These are phyloP conservation scores for Lasiodiplodia sp. DNA, from an alignment of 2,329 filamentous ascomycete species.

Conservation along the genomic window DNA sequence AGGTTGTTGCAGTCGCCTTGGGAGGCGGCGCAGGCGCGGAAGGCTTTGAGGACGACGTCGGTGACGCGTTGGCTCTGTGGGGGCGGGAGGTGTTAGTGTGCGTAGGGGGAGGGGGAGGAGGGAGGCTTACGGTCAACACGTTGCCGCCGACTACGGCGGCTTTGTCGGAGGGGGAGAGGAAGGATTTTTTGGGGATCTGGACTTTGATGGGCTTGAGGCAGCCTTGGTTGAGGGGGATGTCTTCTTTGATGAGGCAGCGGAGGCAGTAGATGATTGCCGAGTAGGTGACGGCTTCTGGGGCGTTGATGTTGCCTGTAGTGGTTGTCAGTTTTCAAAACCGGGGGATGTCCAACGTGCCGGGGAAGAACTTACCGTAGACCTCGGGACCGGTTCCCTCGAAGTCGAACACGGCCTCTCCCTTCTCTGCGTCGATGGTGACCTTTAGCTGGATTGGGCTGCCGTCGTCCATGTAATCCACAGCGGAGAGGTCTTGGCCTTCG, in stretches of 20 bases:
- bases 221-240: slow-evolving; percentile 87
- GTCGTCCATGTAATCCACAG: slow-evolving; percentile 87
- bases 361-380: slow-evolving; percentile 66
- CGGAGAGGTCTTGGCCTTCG: slow-evolving; percentile 72
- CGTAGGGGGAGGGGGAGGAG: neutral
- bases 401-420: slow-evolving; percentile 80
- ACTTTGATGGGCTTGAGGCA: slow-evolving; percentile 80
- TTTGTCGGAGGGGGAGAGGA: slow-evolving; percentile 76
- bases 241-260: slow-evolving; percentile 78
- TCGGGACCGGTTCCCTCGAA: slow-evolving; percentile 80
- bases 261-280: slow-evolving; percentile 87
- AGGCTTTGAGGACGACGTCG: slow-evolving; percentile 82
- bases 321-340: neutral
- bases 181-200: slow-evolving; percentile 73
- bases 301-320: slow-evolving; percentile 72
- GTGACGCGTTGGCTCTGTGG: slow-evolving; percentile 73
- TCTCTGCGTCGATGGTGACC: slow-evolving; percentile 75
- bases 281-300: slow-evolving; percentile 81
- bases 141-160: slow-evolving; percentile 86
- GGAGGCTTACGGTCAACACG: slow-evolving; percentile 65
- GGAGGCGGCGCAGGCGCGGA: slow-evolving; percentile 77
- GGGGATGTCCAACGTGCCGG: neutral
- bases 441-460: slow-evolving; percentile 78
- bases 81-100: neutral
- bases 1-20: slow-evolving; percentile 87